Percentiles rank a stretch among this genome's conserved stretches.
phyloP scores from a whole-genome alignment of 805 yeast species.

The Torulaspora indica region DNA sequence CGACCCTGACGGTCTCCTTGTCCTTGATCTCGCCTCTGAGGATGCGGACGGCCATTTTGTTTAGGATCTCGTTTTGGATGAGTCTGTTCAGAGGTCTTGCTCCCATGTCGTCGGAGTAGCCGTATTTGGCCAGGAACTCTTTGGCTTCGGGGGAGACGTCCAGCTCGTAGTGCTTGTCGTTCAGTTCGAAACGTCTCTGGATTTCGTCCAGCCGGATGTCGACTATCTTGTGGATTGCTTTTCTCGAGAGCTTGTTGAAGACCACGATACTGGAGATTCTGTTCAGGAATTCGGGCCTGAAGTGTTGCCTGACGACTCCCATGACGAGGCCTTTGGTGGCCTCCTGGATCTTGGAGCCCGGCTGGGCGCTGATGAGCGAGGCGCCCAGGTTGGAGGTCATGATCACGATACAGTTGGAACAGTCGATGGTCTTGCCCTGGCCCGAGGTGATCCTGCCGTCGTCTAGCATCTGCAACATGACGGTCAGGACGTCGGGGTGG shows the following conservation, averaged over 20 bases:
- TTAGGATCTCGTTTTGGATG: conserved; percentile 83
- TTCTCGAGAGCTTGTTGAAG: conserved; percentile 86
- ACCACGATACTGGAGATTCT: conserved; percentile 91
- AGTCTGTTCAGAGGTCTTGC: conserved; percentile 94
- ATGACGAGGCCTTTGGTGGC: conserved; percentile 73
- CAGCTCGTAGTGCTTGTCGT: conserved; percentile 72
- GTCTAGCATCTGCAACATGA: conserved; percentile 85
- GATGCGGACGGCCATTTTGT: conserved; percentile 82
- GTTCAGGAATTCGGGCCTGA: conserved; percentile 96
- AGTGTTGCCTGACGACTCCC: conserved; percentile 78
- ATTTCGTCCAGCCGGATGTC: conserved; percentile 79
- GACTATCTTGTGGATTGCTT: conserved; percentile 89
- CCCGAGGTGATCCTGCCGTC: conserved; percentile 96
- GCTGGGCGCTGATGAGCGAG: conserved; percentile 69
- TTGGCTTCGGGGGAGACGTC: conserved; percentile 71
- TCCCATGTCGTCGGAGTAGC: conserved; percentile 91
- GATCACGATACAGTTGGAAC: conserved; percentile 85
- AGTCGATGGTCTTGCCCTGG: conserved; percentile 88
- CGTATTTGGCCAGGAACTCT: conserved; percentile 76
- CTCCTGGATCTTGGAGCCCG: conserved; percentile 57
- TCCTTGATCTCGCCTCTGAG: conserved; percentile 83
- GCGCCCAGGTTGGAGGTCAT: conserved; percentile 99
- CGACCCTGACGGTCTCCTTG: conserved; percentile 76
- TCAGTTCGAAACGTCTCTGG: conserved; percentile 75
- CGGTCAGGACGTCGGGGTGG: conserved; percentile 93